Evolutionary conservation across 192 early-diverging fungal genomes (phyloP).

Genomic region (Coemansia sp.): DNA sequence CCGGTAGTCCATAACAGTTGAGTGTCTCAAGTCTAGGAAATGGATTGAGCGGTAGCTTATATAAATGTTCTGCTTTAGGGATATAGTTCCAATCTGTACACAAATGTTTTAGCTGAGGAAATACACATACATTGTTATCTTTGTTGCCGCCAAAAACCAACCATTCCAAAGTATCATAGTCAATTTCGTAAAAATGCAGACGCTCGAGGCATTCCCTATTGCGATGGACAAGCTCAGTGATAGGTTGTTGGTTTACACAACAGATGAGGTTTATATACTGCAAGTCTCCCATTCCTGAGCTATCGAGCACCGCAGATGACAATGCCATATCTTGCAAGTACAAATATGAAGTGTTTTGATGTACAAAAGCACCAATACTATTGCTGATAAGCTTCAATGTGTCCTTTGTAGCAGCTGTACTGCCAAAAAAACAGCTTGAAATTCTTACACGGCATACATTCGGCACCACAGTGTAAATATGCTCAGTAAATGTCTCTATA

Average conservation of each 20-base stretch:
- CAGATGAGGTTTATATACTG: not conserved
- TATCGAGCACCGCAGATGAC: not conserved
- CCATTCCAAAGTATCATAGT: not conserved
- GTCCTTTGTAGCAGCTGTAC: not conserved
- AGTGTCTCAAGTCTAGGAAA: not conserved
- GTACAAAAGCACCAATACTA: not conserved
- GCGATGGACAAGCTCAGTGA: not conserved
- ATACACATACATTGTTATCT: not conserved
- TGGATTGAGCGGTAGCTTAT: not conserved
- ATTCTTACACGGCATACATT: not conserved
- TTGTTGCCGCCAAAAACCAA: not conserved
- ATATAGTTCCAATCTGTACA: not conserved
- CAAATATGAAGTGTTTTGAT: not conserved
- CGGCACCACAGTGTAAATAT: not conserved
- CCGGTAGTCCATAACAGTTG: not conserved
- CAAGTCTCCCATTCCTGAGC: not conserved
- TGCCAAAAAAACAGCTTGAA: not conserved
- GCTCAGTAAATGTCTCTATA: not conserved
- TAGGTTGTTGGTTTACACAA: not conserved
- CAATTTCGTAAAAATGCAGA: not conserved
- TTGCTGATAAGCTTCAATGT: not conserved
- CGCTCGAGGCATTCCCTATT: not conserved
- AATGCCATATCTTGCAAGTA: not conserved
- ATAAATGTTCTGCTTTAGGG: not conserved
- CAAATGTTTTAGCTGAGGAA: not conserved